Conservation (phyloP, 495 filamentous ascomycete species). For the Neurospora pannonica region DNA sequence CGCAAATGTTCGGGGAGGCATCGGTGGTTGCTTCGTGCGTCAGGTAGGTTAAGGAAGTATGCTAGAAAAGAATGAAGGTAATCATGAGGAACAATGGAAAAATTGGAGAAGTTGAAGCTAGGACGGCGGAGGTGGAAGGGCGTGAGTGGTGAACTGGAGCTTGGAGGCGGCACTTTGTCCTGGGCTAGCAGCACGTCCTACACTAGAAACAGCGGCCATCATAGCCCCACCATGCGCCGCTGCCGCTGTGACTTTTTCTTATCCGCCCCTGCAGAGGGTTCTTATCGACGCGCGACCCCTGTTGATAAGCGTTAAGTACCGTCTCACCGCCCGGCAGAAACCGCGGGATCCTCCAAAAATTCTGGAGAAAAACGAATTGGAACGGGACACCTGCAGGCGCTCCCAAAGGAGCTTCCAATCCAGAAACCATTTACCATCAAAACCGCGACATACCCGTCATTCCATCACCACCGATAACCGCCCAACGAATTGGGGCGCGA, state of each 20-base stretch:
- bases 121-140: neutral
- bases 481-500: neutral
- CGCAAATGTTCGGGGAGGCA: constrained; percentile 22
- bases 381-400: neutral
- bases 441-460: neutral
- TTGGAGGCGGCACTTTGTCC: neutral
- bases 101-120: neutral
- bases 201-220: neutral
- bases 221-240: neutral
- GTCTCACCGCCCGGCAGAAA: constrained; percentile 25
- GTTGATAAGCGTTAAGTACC: constrained; percentile 8
- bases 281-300: constrained; percentile 18
- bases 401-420: neutral
- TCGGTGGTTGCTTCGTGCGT: neutral
- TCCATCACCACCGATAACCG: neutral
- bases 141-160: neutral
- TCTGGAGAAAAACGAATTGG: constrained; percentile 6
- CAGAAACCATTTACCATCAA: neutral
- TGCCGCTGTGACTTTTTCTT: constrained; percentile 11
- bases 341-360: constrained; percentile 21
- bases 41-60: neutral
- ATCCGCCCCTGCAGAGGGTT: constrained; percentile 2
- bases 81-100: neutral
- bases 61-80: neutral
- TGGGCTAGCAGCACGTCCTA: neutral